Percentiles rank a stretch among this genome's conserved stretches.
Conservation (phyloP, 176 grass and related monocot genomes). For the Secale cereale region DNA sequence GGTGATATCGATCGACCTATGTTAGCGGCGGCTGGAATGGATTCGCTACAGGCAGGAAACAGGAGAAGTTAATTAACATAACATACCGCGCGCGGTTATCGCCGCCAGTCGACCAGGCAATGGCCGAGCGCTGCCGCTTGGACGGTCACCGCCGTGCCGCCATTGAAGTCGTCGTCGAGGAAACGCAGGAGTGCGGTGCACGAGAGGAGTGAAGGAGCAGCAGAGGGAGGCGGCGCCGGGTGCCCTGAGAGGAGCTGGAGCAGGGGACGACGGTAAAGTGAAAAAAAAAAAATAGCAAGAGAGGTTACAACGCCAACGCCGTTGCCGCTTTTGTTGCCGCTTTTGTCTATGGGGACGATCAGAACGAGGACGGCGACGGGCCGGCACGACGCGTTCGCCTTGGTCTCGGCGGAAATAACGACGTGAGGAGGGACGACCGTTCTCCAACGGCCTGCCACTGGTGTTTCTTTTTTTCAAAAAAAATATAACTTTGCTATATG, state of each 20-base stretch:
- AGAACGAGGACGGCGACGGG: background rate
- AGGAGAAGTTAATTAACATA: background rate
- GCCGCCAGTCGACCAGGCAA: background rate
- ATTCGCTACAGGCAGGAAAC: background rate
- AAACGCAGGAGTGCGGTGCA: background rate
- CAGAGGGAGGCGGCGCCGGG: background rate
- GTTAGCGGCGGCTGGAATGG: background rate
- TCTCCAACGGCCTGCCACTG: background rate
- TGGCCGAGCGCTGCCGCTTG: background rate
- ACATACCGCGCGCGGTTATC: background rate
- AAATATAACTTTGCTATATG: too few species aligned
- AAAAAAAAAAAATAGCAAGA: background rate
- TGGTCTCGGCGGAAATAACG: constrained; percentile 1
- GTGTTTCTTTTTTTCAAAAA: background rate
- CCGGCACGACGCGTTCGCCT: constrained; percentile 17
- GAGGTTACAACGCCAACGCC: background rate
- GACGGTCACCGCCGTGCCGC: background rate
- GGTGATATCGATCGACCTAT: background rate
- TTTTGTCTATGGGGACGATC: too few species aligned
- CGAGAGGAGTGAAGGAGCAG: background rate
- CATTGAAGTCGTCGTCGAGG: background rate
- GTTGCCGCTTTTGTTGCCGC: background rate
- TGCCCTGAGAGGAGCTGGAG: background rate
- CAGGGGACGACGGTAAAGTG: background rate
- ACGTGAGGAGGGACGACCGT: constrained; percentile 7